Base-by-base conservation (phyloP, 371 early-diverging fungal genomes). In the Mucor circinelloides region DNA sequence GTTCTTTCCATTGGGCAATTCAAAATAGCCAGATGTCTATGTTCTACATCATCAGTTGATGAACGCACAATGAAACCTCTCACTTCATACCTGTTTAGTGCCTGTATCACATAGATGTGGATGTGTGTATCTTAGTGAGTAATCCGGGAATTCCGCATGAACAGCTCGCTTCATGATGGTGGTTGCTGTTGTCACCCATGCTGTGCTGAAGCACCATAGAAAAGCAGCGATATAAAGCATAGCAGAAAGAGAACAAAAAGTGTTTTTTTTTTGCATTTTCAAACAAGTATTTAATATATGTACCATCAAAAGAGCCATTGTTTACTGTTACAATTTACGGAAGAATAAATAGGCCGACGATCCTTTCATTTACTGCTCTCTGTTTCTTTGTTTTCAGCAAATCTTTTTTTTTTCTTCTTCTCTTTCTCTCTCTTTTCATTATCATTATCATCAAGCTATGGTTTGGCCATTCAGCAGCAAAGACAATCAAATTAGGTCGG, bases 91-190 rank as follows among this genome's bases (percentile, higher is more conserved):
- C 83, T 93, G 93, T 70, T 91, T 85, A 63, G 93, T 93, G 32
- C 67, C 67, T 36, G 89, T 77, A 68, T 92, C 93, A 75, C 95
- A 95, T 40, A 95, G 75, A 44, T 80, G 64, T 38, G 91, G 89
- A 69, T 89, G 77, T 79, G 85, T 91, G 66, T 89, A 84, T 60
- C 94, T 89, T 68, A 94, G 73, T 63, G 86, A 79, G 78, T 91
- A 89, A 58, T 88, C 84, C 17, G 92, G 90, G 73, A 93, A 89
- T 25, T 87, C 15, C 21, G 25, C 40, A 42, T 64, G 58, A 42
- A 42, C 10, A 40, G 60, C 42, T 19, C 66, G 59, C 60, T 36
- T 36, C 32, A 52, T 48, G 10, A 42, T n/a, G 28, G 27, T 25
- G 2, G 27, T 6, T 40, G 42, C 42, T 40, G 10, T 1, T 40